These are phyloP conservation scores for Hygrophoropsis aurantiaca DNA, from an alignment of 768 basidiomycete species.

Conservation along the genomic window DNA sequence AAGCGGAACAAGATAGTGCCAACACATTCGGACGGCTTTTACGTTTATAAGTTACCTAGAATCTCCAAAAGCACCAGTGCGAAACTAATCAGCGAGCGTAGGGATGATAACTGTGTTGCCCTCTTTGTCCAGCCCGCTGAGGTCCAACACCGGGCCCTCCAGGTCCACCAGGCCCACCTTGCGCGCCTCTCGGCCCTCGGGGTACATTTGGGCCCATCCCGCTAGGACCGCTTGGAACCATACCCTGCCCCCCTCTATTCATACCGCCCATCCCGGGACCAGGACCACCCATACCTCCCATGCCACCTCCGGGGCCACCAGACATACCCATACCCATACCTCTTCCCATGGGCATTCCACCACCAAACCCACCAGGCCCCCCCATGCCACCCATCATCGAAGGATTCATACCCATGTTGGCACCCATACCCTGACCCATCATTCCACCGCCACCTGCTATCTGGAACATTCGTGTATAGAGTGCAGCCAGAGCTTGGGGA, in stretches of 20 bases:
- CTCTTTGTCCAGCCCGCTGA: conserved; percentile 66
- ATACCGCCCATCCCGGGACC: conserved; percentile 39
- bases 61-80: not conserved
- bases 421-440: conserved; percentile 41
- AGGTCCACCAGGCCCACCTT: conserved; percentile 48
- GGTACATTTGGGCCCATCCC: conserved; percentile 61
- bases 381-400: conserved; percentile 35
- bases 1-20: conserved; percentile 3
- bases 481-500: conserved; percentile 85
- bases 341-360: conserved; percentile 27
- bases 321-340: conserved; percentile 41
- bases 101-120: conserved; percentile 82
- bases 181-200: conserved; percentile 61
- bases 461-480: conserved; percentile 96
- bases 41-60: conserved; percentile 6
- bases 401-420: conserved; percentile 12
- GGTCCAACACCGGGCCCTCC: conserved; percentile 66
- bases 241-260: conserved; percentile 40
- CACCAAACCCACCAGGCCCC: conserved; percentile 11
- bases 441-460: conserved; percentile 61
- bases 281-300: conserved; percentile 40
- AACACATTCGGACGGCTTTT: conserved; percentile 2
- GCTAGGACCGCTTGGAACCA: conserved; percentile 37
- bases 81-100: conserved; percentile 59
- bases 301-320: conserved; percentile 19